A percentile compares a stretch with the other conserved stretches of the same genome.
phyloP scores from a whole-genome alignment of 192 early-diverging fungal species.

The Pilobolus umbonatus region DNA sequence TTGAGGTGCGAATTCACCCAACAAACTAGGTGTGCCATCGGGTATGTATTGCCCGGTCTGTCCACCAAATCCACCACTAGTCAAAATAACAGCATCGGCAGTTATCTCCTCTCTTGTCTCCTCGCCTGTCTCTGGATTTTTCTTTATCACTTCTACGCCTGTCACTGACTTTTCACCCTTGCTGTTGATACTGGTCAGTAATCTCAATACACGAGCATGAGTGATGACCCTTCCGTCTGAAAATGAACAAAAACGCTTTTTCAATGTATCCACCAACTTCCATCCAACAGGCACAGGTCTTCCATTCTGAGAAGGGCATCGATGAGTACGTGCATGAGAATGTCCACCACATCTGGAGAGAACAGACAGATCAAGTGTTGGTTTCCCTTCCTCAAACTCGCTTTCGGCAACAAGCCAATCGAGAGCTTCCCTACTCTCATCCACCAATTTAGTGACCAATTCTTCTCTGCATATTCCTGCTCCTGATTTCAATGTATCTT shows the following conservation, averaged over 20 bases:
- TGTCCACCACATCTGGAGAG: constrained; percentile 77
- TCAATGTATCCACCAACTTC: constrained; percentile 71
- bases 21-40: constrained; percentile 18
- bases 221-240: constrained; percentile 21
- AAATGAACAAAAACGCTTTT: constrained; percentile 31
- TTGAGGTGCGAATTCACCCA: constrained; percentile 59
- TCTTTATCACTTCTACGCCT: constrained; percentile 54
- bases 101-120: constrained; percentile 32
- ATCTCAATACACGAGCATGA: constrained; percentile 45
- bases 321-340: constrained; percentile 73
- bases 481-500: constrained; percentile 69
- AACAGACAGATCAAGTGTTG: constrained; percentile 56
- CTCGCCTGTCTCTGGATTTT: not conserved
- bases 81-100: constrained; percentile 60
- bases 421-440: constrained; percentile 62
- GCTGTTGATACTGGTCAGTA: constrained; percentile 42
- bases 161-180: constrained; percentile 47
- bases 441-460: constrained; percentile 63
- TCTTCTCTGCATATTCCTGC: constrained; percentile 51
- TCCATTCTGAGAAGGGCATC: constrained; percentile 37
- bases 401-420: constrained; percentile 53
- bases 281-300: constrained; percentile 54
- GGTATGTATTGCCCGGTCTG: constrained; percentile 50
- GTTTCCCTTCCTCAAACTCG: constrained; percentile 50
- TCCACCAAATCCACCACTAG: constrained; percentile 81